Base-by-base conservation (phyloP, 2,329 filamentous ascomycete genomes). In the Exophiala xenobiotica region DNA sequence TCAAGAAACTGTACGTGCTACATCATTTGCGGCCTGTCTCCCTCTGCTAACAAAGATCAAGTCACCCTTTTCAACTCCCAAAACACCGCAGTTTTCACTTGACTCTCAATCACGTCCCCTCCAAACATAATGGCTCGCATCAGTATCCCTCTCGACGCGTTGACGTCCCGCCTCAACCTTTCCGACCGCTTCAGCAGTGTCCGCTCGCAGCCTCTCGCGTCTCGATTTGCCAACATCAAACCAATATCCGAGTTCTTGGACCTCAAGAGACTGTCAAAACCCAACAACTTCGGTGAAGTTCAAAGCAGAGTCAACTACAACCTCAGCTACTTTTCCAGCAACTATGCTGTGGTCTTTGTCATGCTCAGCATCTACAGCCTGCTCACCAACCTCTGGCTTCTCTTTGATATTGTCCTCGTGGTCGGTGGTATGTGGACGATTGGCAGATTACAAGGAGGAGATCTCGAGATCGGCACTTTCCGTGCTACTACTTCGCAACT, bases 271-370 rank as follows among this genome's bases (percentile, higher is more conserved):
- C 66, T 99, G 50, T 95, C 90, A 61, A 99, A 97, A 77, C 93
- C 93, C 22, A 82, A 82, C 67, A 95, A 95, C 76, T 96, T 97
- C 65, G 77, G 77, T 61, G 91, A 96, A 72, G 83, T 90, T 59
- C 92, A 97, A 74, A 90, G 86, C 63, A 85, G 92, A 61, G 85
- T 96, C 75, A 95, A 95, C 79, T 96, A 96, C 85, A 99, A 99
- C 74, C 76, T 99, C 61, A 84, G 87, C 70, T 87, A 97, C 78
- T 99, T 95, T 79, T 95, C 90, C 57, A 96, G 90, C 86, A 99
- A 99, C 78, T 99, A 99, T 81, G 87, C 88, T 62, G 86, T 88
- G 59, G 82, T 97, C 64, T 96, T 97, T 69, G 78, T 88, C 64
- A 95, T 99, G 86, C 86, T 99, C 67, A 89, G 87, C 78, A 86